Evolutionary conservation across 495 filamentous ascomycete genomes (phyloP).

Genomic region (Lichenothelia convexa): DNA sequence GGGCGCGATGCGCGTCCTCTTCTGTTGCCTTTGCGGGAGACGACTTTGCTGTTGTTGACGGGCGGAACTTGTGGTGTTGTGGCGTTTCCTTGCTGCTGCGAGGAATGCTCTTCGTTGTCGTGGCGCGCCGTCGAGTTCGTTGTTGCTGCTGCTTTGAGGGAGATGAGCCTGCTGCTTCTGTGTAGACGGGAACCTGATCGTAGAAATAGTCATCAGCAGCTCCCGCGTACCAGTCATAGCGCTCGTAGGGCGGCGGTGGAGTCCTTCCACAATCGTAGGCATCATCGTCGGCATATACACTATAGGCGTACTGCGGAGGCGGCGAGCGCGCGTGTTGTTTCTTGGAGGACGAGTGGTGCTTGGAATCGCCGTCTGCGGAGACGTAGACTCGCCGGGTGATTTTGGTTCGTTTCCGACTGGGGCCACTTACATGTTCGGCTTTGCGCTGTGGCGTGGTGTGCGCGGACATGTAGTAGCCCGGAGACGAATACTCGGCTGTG

Average conservation of each 20-base stretch:
- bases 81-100: constrained; percentile 8
- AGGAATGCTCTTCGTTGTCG: constrained; percentile 19
- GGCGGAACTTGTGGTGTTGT: constrained; percentile 4
- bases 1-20: constrained; percentile 59
- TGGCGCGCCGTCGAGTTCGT: neutral
- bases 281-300: constrained; percentile 13
- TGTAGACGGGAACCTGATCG: constrained; percentile 24
- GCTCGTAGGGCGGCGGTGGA: constrained; percentile 24
- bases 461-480: constrained; percentile 16
- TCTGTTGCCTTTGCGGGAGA: constrained; percentile 56
- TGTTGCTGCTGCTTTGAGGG: constrained; percentile 3
- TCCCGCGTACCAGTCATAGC: constrained; percentile 14
- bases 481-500: constrained; percentile 13
- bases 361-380: constrained; percentile 6
- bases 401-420: constrained; percentile 14
- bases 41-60: constrained; percentile 14
- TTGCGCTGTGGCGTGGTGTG: constrained; percentile 19
- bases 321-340: constrained; percentile 15
- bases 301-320: constrained; percentile 19
- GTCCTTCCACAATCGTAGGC: no score
- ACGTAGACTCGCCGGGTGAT: constrained; percentile 8
- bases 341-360: constrained; percentile 18
- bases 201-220: constrained; percentile 19
- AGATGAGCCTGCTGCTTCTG: constrained; percentile 13
- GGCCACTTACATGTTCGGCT: constrained; percentile 22